Evolutionary conservation across 2,329 filamentous ascomycete genomes (phyloP).

Genomic region (Colletotrichum sojae): DNA sequence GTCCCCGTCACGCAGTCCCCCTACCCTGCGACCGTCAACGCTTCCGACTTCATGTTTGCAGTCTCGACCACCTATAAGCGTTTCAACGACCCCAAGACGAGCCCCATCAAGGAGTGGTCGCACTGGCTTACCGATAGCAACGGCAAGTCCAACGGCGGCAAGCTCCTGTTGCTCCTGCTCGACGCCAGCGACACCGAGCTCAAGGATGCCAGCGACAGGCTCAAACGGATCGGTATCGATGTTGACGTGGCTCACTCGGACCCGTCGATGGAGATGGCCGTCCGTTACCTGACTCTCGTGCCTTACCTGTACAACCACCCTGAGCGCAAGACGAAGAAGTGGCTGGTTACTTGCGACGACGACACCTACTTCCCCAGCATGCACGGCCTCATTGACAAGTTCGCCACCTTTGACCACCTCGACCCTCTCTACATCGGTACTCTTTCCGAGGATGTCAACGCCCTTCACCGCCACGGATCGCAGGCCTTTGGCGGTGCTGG

Average conservation of each 20-base stretch:
- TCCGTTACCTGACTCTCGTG: constrained; percentile 69
- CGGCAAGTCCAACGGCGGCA: constrained; percentile 69
- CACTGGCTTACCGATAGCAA: constrained; percentile 72
- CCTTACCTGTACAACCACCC: constrained; percentile 68
- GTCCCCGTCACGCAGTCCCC: constrained; percentile 66
- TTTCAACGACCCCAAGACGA: constrained; percentile 65
- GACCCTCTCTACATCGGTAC: constrained; percentile 72
- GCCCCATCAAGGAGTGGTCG: constrained; percentile 70
- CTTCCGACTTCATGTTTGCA: constrained; percentile 71
- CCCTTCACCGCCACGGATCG: constrained; percentile 72
- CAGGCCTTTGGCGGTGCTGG: constrained; percentile 76
- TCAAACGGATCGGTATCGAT: constrained; percentile 66
- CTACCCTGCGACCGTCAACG: constrained; percentile 65
- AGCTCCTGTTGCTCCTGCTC: constrained; percentile 67
- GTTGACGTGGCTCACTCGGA: constrained; percentile 71
- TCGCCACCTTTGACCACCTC: constrained; percentile 66
- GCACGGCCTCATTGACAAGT: constrained; percentile 64
- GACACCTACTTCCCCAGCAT: constrained; percentile 77
- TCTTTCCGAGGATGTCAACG: constrained; percentile 73
- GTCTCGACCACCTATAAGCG: constrained; percentile 71
- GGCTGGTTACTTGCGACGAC: constrained; percentile 75
- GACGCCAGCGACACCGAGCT: constrained; percentile 67
- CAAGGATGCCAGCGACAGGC: constrained; percentile 61
- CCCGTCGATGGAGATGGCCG: constrained; percentile 68
- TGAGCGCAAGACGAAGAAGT: constrained; percentile 65